Evolutionary conservation across 2,329 filamentous ascomycete genomes (phyloP).

Genomic region (Ceratocystis smalleyi): DNA sequence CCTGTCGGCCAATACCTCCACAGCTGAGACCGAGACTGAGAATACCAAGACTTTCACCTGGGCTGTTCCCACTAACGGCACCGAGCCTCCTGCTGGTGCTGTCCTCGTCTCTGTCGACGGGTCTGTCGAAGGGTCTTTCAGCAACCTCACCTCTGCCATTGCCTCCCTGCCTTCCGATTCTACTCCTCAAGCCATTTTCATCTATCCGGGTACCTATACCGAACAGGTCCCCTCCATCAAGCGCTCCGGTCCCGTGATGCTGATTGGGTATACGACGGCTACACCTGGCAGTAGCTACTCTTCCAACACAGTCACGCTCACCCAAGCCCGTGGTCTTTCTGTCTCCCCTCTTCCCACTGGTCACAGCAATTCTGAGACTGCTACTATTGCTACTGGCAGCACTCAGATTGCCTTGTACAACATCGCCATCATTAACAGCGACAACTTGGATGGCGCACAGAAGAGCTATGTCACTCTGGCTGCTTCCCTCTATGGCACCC

Average conservation of each 20-base stretch:
- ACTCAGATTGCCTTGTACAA: conserved; percentile 46
- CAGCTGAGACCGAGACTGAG: not conserved
- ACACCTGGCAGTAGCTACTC: conserved; percentile 31
- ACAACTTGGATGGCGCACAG: conserved; percentile 30
- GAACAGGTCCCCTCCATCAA: conserved; percentile 42
- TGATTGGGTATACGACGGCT: conserved; percentile 44
- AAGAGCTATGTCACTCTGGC: conserved; percentile 32
- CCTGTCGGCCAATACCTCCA: conserved; percentile 18
- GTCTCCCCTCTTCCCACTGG: conserved; percentile 21
- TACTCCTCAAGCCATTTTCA: conserved; percentile 25
- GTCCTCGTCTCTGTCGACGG: conserved; percentile 27
- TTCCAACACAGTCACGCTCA: conserved; percentile 42
- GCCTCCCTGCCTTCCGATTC: conserved; percentile 18
- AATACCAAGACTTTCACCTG: not conserved
- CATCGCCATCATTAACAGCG: conserved; percentile 36
- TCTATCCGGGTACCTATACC: conserved; percentile 36
- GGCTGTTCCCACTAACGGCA: conserved; percentile 26
- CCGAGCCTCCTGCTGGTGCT: conserved; percentile 27
- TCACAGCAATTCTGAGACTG: conserved; percentile 38
- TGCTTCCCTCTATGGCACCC: conserved; percentile 10
- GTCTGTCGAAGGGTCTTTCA: conserved; percentile 20
- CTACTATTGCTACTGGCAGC: conserved; percentile 31
- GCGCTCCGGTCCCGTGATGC: conserved; percentile 35
- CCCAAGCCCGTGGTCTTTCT: conserved; percentile 21
- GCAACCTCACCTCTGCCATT: conserved; percentile 22